Base-by-base conservation (phyloP, 495 filamentous ascomycete genomes). In the Letharia columbiana region DNA sequence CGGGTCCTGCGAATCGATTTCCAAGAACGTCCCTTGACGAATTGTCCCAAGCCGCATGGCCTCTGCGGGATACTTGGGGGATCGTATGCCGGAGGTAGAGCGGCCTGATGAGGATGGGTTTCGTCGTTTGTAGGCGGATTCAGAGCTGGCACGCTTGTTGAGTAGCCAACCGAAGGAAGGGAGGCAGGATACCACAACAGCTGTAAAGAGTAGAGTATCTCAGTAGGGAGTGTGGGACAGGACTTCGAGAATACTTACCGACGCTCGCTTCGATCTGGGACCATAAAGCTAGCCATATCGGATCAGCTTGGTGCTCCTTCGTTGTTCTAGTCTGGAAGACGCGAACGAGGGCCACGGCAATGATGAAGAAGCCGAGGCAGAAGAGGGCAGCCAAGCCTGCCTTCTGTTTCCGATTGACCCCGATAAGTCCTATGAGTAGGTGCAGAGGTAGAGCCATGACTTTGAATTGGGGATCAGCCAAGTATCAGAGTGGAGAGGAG, bases 401-500 rank as follows among this genome's bases (percentile, higher is more conserved):
- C 68, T 83, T 84, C 61, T 82, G 79, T 63, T 72, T 73, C 8
- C 62, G 63, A 33, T 78, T 74, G 47, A 83, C 63, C 10, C 50
- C 77, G 54, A 75, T 75, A 33, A 84, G 71, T 52, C 79, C 77
- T 74, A 76, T 78, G 49, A 83, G 79, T 15, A 84, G 73, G n/a
- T 75, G 70, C 58, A 83, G 65, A 9, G 81, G 80, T 64, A 84
- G 75, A 37, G 75, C 73, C 80, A 84, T 84, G 70, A 84, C 79
- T 79, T 18, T 13, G 23, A 9, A 61, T 64, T 33, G n/a, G n/a
- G 47, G 20, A 42, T 39, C 49, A 52, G 40, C 47, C 59, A 47
- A 42, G 7, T 35, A 10, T 41, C 9, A 5, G 15, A 1, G 4
- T 6, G 10, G 23, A 28, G 17, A 44, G 11, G 31, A 28, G 37